These are phyloP conservation scores for Fusarium citri DNA, from an alignment of 2,329 filamentous ascomycete genomes.

Conservation along the genomic window DNA sequence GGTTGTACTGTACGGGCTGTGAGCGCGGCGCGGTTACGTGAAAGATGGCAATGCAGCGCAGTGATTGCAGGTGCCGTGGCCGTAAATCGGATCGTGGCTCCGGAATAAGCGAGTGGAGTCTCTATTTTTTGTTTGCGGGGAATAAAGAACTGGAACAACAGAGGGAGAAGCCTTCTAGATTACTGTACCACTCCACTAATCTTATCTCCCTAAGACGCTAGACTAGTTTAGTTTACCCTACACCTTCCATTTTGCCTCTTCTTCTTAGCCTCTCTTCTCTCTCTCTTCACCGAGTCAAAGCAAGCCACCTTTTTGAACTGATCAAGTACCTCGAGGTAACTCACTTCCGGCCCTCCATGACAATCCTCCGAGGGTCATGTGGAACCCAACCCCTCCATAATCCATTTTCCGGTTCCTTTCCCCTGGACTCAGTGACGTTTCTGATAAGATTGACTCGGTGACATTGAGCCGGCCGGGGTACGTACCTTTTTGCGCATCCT, in stretches of 20 bases:
- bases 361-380: slow-evolving; percentile 18
- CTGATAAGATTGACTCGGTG: slow-evolving; percentile 38
- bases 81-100: slow-evolving; percentile 33
- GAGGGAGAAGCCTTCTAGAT: slow-evolving; percentile 18
- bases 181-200: background rate
- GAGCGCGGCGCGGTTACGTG: slow-evolving; percentile 23
- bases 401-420: background rate
- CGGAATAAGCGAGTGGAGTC: slow-evolving; percentile 39
- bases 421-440: slow-evolving; percentile 36
- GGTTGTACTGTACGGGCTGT: background rate
- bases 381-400: slow-evolving; percentile 16
- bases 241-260: background rate
- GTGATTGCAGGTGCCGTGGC: slow-evolving; percentile 28
- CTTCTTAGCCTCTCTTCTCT: too few species aligned
- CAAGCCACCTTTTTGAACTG: slow-evolving; percentile 1
- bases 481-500: slow-evolving; percentile 8
- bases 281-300: slow-evolving; percentile 12
- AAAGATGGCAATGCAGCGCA: background rate
- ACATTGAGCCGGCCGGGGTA: slow-evolving; percentile 19
- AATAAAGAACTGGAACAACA: background rate
- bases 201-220: background rate
- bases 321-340: slow-evolving; percentile 33
- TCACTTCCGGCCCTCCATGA: slow-evolving; percentile 22
- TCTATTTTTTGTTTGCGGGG: slow-evolving; percentile 38
- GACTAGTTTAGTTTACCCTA: slow-evolving; percentile 20